These are phyloP conservation scores for Plantago lanceolata DNA, from an alignment of 305 asterid genomes.

Conservation along the genomic window DNA sequence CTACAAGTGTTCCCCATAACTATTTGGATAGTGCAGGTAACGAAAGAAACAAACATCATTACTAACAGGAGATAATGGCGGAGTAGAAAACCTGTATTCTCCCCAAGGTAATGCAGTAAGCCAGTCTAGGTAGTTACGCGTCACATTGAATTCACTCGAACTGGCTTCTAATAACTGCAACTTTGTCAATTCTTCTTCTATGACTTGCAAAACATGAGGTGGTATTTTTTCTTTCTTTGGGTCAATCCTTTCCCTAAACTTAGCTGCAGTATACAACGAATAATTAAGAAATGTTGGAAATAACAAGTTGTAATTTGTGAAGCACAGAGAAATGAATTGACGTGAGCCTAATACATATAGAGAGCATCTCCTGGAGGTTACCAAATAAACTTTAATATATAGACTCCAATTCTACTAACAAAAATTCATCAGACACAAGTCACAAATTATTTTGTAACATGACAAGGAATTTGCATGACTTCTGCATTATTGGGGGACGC, in stretches of 20 bases:
- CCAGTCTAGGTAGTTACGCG: slow-evolving; percentile 99
- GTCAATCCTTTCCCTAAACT: slow-evolving; percentile 88
- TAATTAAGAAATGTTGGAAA: slow-evolving; percentile 9
- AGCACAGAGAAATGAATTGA: background rate
- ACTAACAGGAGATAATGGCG: slow-evolving; percentile 16
- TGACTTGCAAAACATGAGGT: slow-evolving; percentile 93
- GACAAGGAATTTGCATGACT: no score
- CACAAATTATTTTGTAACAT: no score
- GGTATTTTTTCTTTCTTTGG: slow-evolving; percentile 91
- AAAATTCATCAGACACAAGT: no score
- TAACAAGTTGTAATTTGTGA: background rate
- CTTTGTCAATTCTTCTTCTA: slow-evolving; percentile 91
- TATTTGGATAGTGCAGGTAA: slow-evolving; percentile 13
- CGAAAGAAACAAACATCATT: slow-evolving; percentile 4
- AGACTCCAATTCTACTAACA: no score
- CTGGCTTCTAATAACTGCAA: slow-evolving; percentile 90
- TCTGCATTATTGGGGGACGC: no score
- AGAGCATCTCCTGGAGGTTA: no score
- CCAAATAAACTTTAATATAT: no score
- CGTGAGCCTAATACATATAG: no score
- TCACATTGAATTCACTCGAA: slow-evolving; percentile 96
- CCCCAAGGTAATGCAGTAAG: slow-evolving; percentile 99
- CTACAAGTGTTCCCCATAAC: slow-evolving; percentile 1
- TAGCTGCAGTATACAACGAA: slow-evolving; percentile 45
- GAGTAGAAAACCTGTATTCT: slow-evolving; percentile 68